phyloP scores from a whole-genome alignment of 2,329 filamentous ascomycete genomes.

The Colletotrichum plurivorum region DNA sequence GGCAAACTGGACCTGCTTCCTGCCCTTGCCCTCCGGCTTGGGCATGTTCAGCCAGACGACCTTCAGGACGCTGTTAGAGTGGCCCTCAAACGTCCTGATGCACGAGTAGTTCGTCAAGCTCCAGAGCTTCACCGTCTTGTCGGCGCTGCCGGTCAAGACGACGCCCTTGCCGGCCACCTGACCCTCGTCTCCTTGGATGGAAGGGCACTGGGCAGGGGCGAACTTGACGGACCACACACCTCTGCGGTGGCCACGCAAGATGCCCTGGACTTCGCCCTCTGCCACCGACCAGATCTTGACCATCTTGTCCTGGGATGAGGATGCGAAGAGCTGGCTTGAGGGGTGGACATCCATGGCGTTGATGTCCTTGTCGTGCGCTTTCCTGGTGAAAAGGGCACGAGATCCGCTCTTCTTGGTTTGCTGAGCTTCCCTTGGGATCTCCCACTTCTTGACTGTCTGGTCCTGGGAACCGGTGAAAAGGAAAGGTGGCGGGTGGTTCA shows the following conservation, averaged over 20 bases:
- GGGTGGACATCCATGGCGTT: slow-evolving; percentile 91
- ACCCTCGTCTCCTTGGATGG: slow-evolving; percentile 79
- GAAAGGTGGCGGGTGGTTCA: slow-evolving; percentile 85
- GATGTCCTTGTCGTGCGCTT: slow-evolving; percentile 99
- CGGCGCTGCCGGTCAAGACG: slow-evolving; percentile 90
- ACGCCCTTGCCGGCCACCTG: slow-evolving; percentile 84
- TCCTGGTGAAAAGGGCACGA: slow-evolving; percentile 85
- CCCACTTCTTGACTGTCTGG: slow-evolving; percentile 95
- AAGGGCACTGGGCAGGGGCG: slow-evolving; percentile 82
- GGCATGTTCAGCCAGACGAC: slow-evolving; percentile 84
- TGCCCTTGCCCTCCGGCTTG: slow-evolving; percentile 62
- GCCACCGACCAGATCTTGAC: slow-evolving; percentile 97
- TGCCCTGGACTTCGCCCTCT: slow-evolving; percentile 91
- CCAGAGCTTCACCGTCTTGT: slow-evolving; percentile 98
- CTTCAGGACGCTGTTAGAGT: slow-evolving; percentile 95
- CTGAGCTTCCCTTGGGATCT: slow-evolving; percentile 73
- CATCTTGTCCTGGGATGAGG: slow-evolving; percentile 95
- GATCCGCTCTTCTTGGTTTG: slow-evolving; percentile 66
- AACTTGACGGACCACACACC: slow-evolving; percentile 98
- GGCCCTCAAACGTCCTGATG: slow-evolving; percentile 93
- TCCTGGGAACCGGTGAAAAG: slow-evolving; percentile 95
- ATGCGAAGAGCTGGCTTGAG: slow-evolving; percentile 86
- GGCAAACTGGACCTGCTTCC: slow-evolving; percentile 79
- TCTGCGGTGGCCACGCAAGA: slow-evolving; percentile 91
- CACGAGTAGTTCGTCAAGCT: slow-evolving; percentile 93